Conservation (phyloP, 2,329 filamentous ascomycete genomes). For the Aspergillus sergii region DNA sequence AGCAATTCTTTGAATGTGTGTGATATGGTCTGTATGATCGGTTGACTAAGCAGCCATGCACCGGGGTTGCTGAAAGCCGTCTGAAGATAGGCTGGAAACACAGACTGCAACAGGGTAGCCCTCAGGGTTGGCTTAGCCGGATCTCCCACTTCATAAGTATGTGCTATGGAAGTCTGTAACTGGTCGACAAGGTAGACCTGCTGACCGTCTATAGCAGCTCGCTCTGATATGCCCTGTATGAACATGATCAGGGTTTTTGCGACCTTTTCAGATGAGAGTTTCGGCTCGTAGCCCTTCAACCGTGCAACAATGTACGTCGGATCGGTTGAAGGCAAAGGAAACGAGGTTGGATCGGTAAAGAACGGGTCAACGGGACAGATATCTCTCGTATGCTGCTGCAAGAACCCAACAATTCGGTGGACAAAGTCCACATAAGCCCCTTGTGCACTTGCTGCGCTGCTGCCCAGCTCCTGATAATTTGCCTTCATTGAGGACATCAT, state of each 20-base stretch:
- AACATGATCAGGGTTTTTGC: slow-evolving; percentile 61
- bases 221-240: slow-evolving; percentile 61
- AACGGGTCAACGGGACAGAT: slow-evolving; percentile 60
- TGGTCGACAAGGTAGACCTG: slow-evolving; percentile 60
- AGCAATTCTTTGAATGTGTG: slow-evolving; percentile 48
- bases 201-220: slow-evolving; percentile 60
- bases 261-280: slow-evolving; percentile 51
- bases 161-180: slow-evolving; percentile 53
- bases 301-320: slow-evolving; percentile 65
- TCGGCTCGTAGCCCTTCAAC: slow-evolving; percentile 61
- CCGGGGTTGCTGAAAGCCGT: slow-evolving; percentile 46
- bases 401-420: slow-evolving; percentile 59
- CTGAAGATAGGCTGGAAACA: slow-evolving; percentile 62
- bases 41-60: slow-evolving; percentile 56
- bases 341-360: slow-evolving; percentile 62
- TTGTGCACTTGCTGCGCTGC: slow-evolving; percentile 35
- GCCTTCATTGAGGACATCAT: slow-evolving; percentile 64
- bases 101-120: slow-evolving; percentile 54
- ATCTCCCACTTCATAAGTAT: slow-evolving; percentile 46
- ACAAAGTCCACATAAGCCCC: slow-evolving; percentile 65
- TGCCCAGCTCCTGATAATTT: slow-evolving; percentile 60
- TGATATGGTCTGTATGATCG: slow-evolving; percentile 54
- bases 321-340: slow-evolving; percentile 62
- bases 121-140: slow-evolving; percentile 50
- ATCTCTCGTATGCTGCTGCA: slow-evolving; percentile 62